A percentile compares a stretch with the other conserved stretches of the same genome.
phyloP scores from a whole-genome alignment of 108 stramenopile species.

The Pinguiococcus pyrenoidosus region DNA sequence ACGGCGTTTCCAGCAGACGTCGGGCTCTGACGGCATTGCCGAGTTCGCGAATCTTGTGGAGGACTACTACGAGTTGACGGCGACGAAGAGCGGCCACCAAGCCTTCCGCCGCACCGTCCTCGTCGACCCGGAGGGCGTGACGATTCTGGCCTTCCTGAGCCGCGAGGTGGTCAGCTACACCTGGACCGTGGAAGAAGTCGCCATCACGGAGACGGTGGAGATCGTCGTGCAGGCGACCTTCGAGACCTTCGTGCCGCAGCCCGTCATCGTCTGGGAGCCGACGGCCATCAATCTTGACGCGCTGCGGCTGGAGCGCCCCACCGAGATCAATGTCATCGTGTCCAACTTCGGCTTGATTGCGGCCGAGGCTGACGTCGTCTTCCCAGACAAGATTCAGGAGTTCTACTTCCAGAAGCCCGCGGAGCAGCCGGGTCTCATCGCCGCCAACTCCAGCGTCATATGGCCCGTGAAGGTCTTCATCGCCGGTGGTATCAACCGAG shows the following conservation, averaged over 20 bases:
- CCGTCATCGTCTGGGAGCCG: conserved; percentile 18
- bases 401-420: too few species aligned
- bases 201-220: conserved; percentile 16
- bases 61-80: conserved; percentile 22
- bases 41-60: conserved; percentile 6
- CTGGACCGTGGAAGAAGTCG: conserved; percentile 11
- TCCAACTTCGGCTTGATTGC: conserved; percentile 19
- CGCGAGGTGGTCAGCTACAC: conserved; percentile 19
- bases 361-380: conserved; percentile 16
- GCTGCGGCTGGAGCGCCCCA: conserved; percentile 2
- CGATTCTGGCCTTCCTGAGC: conserved; percentile 9
- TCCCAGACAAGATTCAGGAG: too few species aligned
- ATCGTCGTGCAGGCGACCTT: conserved; percentile 28
- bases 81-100: conserved; percentile 9
- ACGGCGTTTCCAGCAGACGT: background rate
- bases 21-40: conserved; percentile 16
- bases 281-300: conserved; percentile 6
- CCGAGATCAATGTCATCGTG: conserved; percentile 12
- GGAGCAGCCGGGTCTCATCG: too few species aligned
- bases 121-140: conserved; percentile 7
- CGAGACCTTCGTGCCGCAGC: conserved; percentile 13
- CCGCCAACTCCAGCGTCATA: too few species aligned
- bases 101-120: conserved; percentile 14
- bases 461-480: too few species aligned
- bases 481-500: too few species aligned